Percentiles rank a stretch among this genome's conserved stretches.
These are phyloP conservation scores for Daldinia caldariorum DNA, from an alignment of 495 filamentous ascomycete species.

Conservation along the genomic window DNA sequence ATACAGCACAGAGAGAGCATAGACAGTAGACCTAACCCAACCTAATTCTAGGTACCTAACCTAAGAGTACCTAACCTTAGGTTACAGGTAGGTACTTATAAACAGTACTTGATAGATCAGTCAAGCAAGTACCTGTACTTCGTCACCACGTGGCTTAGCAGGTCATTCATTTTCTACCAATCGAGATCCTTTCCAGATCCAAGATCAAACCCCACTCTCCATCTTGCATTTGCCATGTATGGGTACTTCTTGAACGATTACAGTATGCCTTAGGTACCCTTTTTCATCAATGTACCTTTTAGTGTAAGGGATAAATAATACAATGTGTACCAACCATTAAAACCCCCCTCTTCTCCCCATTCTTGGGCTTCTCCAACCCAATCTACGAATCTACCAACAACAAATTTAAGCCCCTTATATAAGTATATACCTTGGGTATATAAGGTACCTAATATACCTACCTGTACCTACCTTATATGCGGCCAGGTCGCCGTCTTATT, in stretches of 20 bases:
- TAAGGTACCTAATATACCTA: no score
- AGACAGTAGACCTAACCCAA: no score
- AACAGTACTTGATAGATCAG: background rate
- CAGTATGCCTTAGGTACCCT: background rate
- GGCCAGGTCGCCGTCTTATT: conserved; percentile 25
- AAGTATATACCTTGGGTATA: no score
- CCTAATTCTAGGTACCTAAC: background rate
- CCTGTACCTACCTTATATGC: no score
- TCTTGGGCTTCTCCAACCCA: conserved; percentile 9
- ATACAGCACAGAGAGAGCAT: no score
- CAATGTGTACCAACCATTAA: no score
- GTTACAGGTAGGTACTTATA: background rate
- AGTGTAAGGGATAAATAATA: no score
- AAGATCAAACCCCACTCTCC: conserved; percentile 39
- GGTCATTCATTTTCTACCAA: conserved; percentile 38
- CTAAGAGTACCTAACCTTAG: conserved; percentile 14
- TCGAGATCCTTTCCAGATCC: conserved; percentile 45
- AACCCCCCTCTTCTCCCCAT: no score
- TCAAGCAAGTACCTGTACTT: conserved; percentile 12
- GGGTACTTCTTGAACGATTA: conserved; percentile 9
- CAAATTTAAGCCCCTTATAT: background rate
- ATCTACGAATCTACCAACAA: background rate
- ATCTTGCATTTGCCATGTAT: conserved; percentile 34
- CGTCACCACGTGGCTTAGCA: conserved; percentile 38
- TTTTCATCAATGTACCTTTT: no score